phyloP scores from a whole-genome alignment of 1,284 basidiomycete genomes.

The Leccinum insolens region DNA sequence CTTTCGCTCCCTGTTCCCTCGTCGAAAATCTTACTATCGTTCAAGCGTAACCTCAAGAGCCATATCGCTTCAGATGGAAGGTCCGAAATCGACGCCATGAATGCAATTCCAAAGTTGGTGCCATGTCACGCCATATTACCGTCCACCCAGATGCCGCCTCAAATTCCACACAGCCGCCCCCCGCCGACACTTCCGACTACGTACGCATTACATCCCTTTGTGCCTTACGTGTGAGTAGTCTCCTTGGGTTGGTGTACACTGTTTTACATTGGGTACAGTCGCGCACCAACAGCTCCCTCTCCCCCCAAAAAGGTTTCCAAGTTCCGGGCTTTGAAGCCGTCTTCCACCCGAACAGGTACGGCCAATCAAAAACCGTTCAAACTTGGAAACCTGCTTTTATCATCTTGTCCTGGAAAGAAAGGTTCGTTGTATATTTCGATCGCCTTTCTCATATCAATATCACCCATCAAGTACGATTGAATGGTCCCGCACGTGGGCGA shows the following conservation, averaged over 20 bases:
- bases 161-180: conserved; percentile 6
- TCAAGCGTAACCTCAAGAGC: conserved; percentile 27
- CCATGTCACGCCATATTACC: conserved; percentile 6
- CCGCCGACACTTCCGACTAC: conserved; percentile 16
- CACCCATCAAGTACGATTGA: conserved; percentile 67
- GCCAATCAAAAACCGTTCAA: conserved; percentile 26
- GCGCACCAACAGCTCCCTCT: conserved; percentile 20
- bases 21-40: conserved; percentile 24
- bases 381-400: conserved; percentile 89
- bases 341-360: conserved; percentile 2
- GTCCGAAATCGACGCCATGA: background rate
- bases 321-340: conserved; percentile 11
- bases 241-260: background rate
- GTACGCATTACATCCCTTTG: conserved; percentile 24
- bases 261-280: conserved; percentile 16
- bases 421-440: conserved; percentile 40
- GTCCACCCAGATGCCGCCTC: conserved; percentile 2
- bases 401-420: conserved; percentile 97
- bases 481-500: conserved; percentile 80
- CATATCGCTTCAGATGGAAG: conserved; percentile 1
- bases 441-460: background rate
- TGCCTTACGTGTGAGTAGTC: conserved; percentile 21
- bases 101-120: background rate
- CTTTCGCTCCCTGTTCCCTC: conserved; percentile 31
- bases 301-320: conserved; percentile 23